Conservation (phyloP, 2,329 filamentous ascomycete genomes). For the Penicillium decumbens region DNA sequence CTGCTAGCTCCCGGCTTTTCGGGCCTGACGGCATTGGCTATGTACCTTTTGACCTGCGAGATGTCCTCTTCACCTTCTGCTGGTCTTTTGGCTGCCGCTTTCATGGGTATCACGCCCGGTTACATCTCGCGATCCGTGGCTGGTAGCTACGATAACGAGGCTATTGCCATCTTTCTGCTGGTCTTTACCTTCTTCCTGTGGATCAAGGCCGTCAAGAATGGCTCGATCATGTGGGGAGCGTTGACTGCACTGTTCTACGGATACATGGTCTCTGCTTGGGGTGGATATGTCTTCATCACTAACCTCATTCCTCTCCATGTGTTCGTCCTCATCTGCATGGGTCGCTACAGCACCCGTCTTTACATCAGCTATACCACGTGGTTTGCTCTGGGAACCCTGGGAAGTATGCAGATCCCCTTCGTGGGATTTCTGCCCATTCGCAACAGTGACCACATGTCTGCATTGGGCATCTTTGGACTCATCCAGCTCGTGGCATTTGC, state of each 20-base stretch:
- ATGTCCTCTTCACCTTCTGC: slow-evolving; percentile 95
- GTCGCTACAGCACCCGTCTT: slow-evolving; percentile 84
- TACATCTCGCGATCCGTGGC: slow-evolving; percentile 98
- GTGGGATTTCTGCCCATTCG: slow-evolving; percentile 95
- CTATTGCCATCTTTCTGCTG: slow-evolving; percentile 96
- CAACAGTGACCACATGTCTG: slow-evolving; percentile 98
- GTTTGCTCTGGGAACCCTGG: slow-evolving; percentile 93
- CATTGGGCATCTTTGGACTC: slow-evolving; percentile 90
- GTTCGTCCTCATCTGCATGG: slow-evolving; percentile 94
- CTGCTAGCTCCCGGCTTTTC: slow-evolving; percentile 92
- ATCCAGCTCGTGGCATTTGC: slow-evolving; percentile 90
- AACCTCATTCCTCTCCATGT: slow-evolving; percentile 91
- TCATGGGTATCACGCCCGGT: slow-evolving; percentile 96
- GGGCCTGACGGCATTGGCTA: slow-evolving; percentile 83
- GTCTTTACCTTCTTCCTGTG: slow-evolving; percentile 98
- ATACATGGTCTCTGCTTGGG: slow-evolving; percentile 99
- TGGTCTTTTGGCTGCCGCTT: slow-evolving; percentile 84
- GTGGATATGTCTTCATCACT: slow-evolving; percentile 99
- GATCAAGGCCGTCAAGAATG: slow-evolving; percentile 97
- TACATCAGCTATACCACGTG: slow-evolving; percentile 98
- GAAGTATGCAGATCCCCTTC: slow-evolving; percentile 99
- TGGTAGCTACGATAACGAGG: slow-evolving; percentile 98
- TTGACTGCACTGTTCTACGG: slow-evolving; percentile 94
- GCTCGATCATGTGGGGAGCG: slow-evolving; percentile 94
- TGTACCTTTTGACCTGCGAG: slow-evolving; percentile 93